Base-by-base conservation (phyloP, 192 early-diverging fungal genomes). In the Lobosporangium transversale region DNA sequence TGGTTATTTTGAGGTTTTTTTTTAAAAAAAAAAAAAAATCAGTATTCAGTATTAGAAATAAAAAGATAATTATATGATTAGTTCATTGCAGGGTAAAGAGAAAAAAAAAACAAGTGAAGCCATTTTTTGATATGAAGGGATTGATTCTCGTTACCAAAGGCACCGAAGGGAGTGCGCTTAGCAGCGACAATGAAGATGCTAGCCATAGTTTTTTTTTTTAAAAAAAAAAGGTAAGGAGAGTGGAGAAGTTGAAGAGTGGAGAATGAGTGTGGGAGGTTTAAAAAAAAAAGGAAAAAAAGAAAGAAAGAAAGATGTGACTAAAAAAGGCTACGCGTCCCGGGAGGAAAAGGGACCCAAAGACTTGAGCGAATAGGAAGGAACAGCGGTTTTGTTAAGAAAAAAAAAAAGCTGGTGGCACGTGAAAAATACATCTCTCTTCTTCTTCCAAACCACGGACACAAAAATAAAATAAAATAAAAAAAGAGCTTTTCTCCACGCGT, bases 161-260 rank as follows among this genome's bases (percentile, higher is more conserved):
- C 90, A 30, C 95, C 95, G 56, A 97, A 95, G 36, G 97, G 92
- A 20, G 91, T 89, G 78, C 89, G 85, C 83, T 92, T 93, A 48
- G 92, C 92, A 45, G 92, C 89, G 48, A 93, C 83, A 52, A 93
- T 93, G 79, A 87, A 93, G 18, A 88, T 86, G 74, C 90, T 88
- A 33, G 85, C 78, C 84, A 87, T 85, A 42, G 40, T 74, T n/a
- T n/a, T n/a, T n/a, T n/a, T n/a, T n/a, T n/a, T n/a, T n/a, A n/a
- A n/a, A n/a, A n/a, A n/a, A n/a, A n/a, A n/a, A n/a, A 35, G 54
- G 18, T 29, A 6, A 27, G 8, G 29, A 23, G 53, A 52, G 14
- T 49, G 45, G 45, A 54, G 36, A 36, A 23, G 43, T 36, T 62
- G 56, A 15, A 36, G 31, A 53, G 58, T 61, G 53, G 17, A 29